phyloP scores from a whole-genome alignment of 148 eudicot genomes.

The Vaccinium darrowii region DNA sequence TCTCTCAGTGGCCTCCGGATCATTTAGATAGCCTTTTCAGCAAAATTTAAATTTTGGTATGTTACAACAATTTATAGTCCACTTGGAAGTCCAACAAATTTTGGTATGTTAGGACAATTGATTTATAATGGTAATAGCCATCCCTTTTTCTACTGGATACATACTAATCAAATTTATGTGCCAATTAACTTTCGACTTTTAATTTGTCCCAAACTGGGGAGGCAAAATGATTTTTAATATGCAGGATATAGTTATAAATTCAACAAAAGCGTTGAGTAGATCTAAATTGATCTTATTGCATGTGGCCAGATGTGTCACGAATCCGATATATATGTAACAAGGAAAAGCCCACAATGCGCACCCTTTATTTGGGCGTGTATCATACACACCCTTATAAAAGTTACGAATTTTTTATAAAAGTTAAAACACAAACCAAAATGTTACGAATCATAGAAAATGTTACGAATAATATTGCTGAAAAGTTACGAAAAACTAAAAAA shows the following conservation, averaged over 20 bases:
- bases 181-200: not conserved
- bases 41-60: not conserved
- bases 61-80: not conserved
- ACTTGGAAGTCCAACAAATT: too few species aligned
- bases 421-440: too few species aligned
- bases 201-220: not conserved
- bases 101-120: too few species aligned
- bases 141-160: too few species aligned
- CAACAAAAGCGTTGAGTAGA: not conserved
- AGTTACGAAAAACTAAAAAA: too few species aligned
- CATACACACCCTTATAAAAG: too few species aligned
- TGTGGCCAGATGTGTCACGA: not conserved
- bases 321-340: not conserved
- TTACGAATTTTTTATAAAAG: too few species aligned
- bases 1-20: slow-evolving; percentile 63
- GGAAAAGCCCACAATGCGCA: too few species aligned
- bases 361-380: too few species aligned
- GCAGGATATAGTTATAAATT: not conserved
- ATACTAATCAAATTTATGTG: not conserved
- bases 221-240: not conserved
- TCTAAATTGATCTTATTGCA: not conserved
- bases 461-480: too few species aligned
- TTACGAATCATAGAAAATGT: too few species aligned
- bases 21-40: slow-evolving; percentile 73
- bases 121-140: too few species aligned